Conservation (phyloP, 2,329 filamentous ascomycete species). For the Hypomyces perniciosus region DNA sequence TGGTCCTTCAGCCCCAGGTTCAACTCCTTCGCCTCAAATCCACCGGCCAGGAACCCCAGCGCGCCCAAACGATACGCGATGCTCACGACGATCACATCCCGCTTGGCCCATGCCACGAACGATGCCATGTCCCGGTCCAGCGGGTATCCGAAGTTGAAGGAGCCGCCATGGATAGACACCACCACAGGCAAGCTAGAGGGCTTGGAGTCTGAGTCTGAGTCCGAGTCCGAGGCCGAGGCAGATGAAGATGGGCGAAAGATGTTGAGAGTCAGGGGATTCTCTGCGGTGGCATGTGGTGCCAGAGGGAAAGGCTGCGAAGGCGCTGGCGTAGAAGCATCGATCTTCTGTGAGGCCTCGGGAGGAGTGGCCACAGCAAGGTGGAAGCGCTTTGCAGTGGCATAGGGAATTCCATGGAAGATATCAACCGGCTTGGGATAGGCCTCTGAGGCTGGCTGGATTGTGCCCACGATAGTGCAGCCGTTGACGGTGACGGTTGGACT, state of each 20-base stretch:
- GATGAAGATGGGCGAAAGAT: constrained; percentile 36
- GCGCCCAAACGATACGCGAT: constrained; percentile 61
- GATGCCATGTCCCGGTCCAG: constrained; percentile 54
- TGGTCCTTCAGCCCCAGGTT: constrained; percentile 64
- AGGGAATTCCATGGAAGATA: constrained; percentile 45
- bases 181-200: constrained; percentile 35
- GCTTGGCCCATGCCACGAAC: constrained; percentile 50
- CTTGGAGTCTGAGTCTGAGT: no score
- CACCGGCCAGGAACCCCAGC: constrained; percentile 61
- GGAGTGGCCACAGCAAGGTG: constrained; percentile 32
- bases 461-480: constrained; percentile 20
- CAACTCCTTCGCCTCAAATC: constrained; percentile 45
- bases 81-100: constrained; percentile 50
- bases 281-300: constrained; percentile 29
- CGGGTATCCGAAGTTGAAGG: constrained; percentile 51
- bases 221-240: neutral
- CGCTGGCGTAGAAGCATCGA: constrained; percentile 33
- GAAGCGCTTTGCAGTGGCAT: constrained; percentile 43
- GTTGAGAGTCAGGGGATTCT: constrained; percentile 50
- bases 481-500: constrained; percentile 16
- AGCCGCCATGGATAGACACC: constrained; percentile 59
- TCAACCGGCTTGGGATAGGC: constrained; percentile 37
- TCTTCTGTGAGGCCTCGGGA: constrained; percentile 12
- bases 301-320: constrained; percentile 18
- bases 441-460: constrained; percentile 16